Percentiles rank a stretch among this genome's conserved stretches.
Evolutionary conservation across 1,139 yeast genomes (phyloP).

Genomic region (Saccharomycopsis phalli): DNA sequence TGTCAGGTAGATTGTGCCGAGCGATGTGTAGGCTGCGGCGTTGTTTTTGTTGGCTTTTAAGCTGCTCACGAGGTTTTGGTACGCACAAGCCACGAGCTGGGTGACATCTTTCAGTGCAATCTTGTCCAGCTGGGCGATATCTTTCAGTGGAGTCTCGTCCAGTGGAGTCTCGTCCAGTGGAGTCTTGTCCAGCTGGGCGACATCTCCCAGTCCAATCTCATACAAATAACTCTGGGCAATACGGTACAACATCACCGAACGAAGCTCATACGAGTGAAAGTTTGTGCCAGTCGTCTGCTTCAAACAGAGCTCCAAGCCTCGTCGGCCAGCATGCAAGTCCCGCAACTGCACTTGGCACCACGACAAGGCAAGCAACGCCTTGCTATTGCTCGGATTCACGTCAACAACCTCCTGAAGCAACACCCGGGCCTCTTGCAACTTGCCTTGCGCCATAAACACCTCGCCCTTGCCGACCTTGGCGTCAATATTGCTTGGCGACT

Average conservation of each 20-base stretch:
- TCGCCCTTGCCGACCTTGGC: slow-evolving; percentile 81
- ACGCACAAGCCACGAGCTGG: slow-evolving; percentile 33
- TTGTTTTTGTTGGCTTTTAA: slow-evolving; percentile 53
- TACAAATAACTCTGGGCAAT: slow-evolving; percentile 52
- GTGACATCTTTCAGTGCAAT: no score
- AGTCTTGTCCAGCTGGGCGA: no score
- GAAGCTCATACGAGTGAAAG: slow-evolving; percentile 41
- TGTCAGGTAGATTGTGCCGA: slow-evolving; percentile 63
- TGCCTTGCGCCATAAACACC: slow-evolving; percentile 59
- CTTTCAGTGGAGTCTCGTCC: no score
- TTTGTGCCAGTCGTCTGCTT: slow-evolving; percentile 40
- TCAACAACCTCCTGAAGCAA: slow-evolving; percentile 44
- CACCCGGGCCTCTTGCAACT: slow-evolving; percentile 43
- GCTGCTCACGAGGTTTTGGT: slow-evolving; percentile 49
- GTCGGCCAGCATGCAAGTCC: slow-evolving; percentile 45
- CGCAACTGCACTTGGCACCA: slow-evolving; percentile 68
- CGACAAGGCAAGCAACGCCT: slow-evolving; percentile 61
- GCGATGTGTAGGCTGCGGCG: slow-evolving; percentile 71
- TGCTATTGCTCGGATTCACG: slow-evolving; percentile 43
- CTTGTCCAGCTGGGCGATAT: no score
- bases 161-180: no score
- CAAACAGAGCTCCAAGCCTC: slow-evolving; percentile 38
- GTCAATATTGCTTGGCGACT: slow-evolving; percentile 42
- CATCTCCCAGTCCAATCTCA: slow-evolving; percentile 22
- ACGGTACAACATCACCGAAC: slow-evolving; percentile 64